phyloP scores from a whole-genome alignment of 495 filamentous ascomycete species.

The Letharia columbiana region DNA sequence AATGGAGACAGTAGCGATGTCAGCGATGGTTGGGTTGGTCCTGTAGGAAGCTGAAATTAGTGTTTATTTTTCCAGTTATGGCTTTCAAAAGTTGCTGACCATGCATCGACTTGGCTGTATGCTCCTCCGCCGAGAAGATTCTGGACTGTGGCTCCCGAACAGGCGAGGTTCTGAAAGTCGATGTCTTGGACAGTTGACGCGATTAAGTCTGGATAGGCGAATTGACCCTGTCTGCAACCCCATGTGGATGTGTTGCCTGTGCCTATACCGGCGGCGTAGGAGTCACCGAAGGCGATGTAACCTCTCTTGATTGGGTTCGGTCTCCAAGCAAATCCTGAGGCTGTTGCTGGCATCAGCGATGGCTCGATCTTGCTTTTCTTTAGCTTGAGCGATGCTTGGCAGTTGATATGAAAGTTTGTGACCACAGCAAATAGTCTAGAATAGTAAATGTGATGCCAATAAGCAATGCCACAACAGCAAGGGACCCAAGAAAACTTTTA shows the following conservation, averaged over 20 bases:
- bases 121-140: neutral
- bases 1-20: slow-evolving; percentile 34
- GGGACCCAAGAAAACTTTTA: neutral
- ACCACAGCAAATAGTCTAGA: neutral
- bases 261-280: slow-evolving; percentile 1
- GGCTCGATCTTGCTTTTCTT: neutral
- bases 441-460: neutral
- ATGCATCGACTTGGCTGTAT: neutral
- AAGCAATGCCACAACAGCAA: neutral
- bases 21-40: neutral
- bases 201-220: neutral
- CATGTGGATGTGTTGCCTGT: neutral
- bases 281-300: slow-evolving; percentile 2
- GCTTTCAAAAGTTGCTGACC: neutral
- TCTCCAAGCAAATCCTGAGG: neutral
- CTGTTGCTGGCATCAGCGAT: neutral
- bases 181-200: neutral
- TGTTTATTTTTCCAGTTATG: neutral
- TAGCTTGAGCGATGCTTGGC: neutral
- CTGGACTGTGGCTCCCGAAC: neutral
- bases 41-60: neutral
- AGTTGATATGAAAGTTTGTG: too few species aligned
- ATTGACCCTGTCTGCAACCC: neutral
- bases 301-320: neutral
- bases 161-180: neutral